These are phyloP conservation scores for Cladosporium sphaerospermum DNA, from an alignment of 2,329 filamentous ascomycete genomes.

Conservation along the genomic window DNA sequence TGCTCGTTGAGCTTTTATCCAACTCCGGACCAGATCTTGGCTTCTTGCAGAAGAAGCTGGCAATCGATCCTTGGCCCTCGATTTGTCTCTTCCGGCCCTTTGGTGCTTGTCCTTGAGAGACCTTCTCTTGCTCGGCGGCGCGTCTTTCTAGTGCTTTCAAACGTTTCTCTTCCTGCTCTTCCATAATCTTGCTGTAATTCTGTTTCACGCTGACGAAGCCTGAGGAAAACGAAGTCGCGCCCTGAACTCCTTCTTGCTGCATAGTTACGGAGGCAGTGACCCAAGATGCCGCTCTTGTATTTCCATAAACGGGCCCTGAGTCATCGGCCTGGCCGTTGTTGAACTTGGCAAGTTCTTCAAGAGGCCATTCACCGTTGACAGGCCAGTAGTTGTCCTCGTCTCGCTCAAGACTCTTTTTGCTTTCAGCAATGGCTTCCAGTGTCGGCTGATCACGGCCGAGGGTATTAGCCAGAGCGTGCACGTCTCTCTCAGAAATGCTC, in stretches of 20 bases:
- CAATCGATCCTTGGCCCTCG: conserved; percentile 47
- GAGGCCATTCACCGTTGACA: conserved; percentile 47
- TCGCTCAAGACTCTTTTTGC: conserved; percentile 43
- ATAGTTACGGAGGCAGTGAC: conserved; percentile 2
- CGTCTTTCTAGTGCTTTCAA: neutral
- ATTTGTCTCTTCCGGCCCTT: conserved; percentile 35
- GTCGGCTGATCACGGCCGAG: conserved; percentile 57
- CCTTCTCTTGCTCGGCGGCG: conserved; percentile 4
- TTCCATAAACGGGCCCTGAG: conserved; percentile 13
- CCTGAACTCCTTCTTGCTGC: neutral
- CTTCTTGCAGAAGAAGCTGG: conserved; percentile 44
- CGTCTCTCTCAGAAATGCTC: conserved; percentile 55
- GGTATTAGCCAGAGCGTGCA: conserved; percentile 65
- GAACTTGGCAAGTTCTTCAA: conserved; percentile 32
- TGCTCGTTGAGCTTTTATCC: neutral
- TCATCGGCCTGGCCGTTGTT: conserved; percentile 20
- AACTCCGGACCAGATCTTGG: neutral
- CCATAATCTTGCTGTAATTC: conserved; percentile 34
- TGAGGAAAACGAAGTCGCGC: conserved; percentile 1
- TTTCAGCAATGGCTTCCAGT: conserved; percentile 48
- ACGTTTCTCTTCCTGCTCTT: conserved; percentile 24
- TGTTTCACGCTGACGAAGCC: conserved; percentile 34
- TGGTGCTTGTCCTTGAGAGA: conserved; percentile 17
- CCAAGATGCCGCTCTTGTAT: conserved; percentile 14
- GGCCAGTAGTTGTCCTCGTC: conserved; percentile 65